These are phyloP conservation scores for Wickerhamomyces sp. DNA, from an alignment of 1,139 yeast species.

Conservation along the genomic window DNA sequence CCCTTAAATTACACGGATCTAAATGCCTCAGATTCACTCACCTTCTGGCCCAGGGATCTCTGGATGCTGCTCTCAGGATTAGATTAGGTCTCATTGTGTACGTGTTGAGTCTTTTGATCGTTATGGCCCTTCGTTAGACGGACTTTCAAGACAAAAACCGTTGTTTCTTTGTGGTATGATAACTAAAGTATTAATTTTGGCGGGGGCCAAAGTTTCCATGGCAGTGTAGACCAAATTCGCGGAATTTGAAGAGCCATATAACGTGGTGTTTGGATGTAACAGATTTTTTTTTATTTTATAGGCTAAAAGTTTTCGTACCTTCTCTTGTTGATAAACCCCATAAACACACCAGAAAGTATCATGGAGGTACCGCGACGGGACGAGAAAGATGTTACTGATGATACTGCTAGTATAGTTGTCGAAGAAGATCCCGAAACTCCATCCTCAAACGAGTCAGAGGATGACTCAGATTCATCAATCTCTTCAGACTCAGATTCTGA, in stretches of 20 bases:
- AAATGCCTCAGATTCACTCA: slow-evolving; percentile 21
- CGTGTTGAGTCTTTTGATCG: no score
- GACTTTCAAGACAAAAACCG: neutral
- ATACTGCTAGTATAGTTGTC: neutral
- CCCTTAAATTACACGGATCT: no score
- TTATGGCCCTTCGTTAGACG: neutral
- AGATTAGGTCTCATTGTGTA: slow-evolving; percentile 15
- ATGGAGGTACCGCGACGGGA: neutral
- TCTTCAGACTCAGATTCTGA: slow-evolving; percentile 2
- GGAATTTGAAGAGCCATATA: neutral
- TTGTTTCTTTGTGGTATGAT: neutral
- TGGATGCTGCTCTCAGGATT: slow-evolving; percentile 15
- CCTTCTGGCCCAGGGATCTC: slow-evolving; percentile 46
- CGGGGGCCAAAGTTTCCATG: no score
- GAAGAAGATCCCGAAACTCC: neutral
- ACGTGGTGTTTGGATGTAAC: neutral
- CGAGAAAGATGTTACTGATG: neutral
- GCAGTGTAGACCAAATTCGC: neutral
- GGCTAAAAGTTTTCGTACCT: neutral
- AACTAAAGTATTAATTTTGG: no score
- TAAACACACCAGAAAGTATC: no score
- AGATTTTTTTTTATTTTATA: no score
- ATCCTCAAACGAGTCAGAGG: neutral
- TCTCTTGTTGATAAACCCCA: neutral
- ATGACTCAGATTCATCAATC: neutral